Evolutionary conservation across 2,329 filamentous ascomycete species (phyloP), one percentile per base, ranked within the genome.

Genomic region (Cordyceps javanica): DNA sequence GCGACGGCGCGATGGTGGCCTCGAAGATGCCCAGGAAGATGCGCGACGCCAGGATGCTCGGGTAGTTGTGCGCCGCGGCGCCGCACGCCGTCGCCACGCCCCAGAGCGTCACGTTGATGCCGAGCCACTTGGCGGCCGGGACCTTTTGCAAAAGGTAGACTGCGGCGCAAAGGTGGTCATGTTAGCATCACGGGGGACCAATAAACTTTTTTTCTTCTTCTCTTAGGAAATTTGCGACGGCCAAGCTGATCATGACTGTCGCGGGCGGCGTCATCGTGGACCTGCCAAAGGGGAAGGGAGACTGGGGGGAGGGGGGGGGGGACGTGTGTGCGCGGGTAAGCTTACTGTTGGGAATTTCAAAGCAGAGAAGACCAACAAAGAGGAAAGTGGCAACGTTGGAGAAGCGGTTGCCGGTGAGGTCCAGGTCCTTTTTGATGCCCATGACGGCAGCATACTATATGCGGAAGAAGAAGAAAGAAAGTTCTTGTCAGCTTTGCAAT

Each of bases 401-500:
- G 65, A 83, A 84, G 55, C 85, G 74, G 56, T 84, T 82, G 8
- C 78, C 78, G 5, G 67, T 66, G 55, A 85, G 71, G 1, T 75
- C 69, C 8, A 84, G 71, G 57, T 82, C 79, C 49, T 73, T 67
- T 23, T 69, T 71, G 8, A 86, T 65, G 2, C 81, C 80, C 82
- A 85, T 86, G 46, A 85, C 80, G 59, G 77, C 78, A 21, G 80
- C 81, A 63, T 85, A 85, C 75, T 82, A 14, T 26, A n/a, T n/a
- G n/a, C n/a, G n/a, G n/a, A n/a, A n/a, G n/a, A n/a, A n/a, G n/a
- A n/a, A n/a, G n/a, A n/a, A n/a, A n/a, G n/a, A n/a, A n/a, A n/a
- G n/a, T n/a, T n/a, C n/a, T n/a, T n/a, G n/a, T n/a, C n/a, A n/a
- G n/a, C n/a, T n/a, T n/a, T 25, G 23, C 19, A 16, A 44, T 44